Percentiles rank a stretch among this genome's conserved stretches.
phyloP scores from a whole-genome alignment of 2,329 filamentous ascomycete genomes.

The Stromatinia cepivora region DNA sequence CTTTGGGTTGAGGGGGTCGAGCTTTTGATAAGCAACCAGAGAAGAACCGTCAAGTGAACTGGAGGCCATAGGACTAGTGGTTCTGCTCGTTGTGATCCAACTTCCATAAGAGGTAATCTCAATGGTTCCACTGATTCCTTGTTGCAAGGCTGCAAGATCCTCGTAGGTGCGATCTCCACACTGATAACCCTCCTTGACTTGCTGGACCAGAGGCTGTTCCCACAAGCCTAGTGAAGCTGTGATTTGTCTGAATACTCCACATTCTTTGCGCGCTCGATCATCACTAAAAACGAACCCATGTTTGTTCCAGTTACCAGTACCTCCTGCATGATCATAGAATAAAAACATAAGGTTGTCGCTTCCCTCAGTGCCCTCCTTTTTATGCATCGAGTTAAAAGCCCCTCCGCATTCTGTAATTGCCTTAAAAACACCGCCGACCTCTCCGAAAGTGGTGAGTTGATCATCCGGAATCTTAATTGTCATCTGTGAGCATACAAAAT shows the following conservation, averaged over 20 bases:
- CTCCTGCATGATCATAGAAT: constrained; percentile 55
- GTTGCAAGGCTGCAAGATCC: not conserved
- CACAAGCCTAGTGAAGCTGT: not conserved
- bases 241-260: not conserved
- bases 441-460: constrained; percentile 41
- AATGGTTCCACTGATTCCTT: not conserved
- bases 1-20: not conserved
- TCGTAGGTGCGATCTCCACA: not conserved
- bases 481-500: not conserved
- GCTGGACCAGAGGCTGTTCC: not conserved
- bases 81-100: not conserved
- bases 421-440: constrained; percentile 48
- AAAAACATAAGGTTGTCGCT: constrained; percentile 48
- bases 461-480: not conserved
- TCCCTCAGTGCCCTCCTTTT: constrained; percentile 19
- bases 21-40: not conserved
- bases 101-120: not conserved
- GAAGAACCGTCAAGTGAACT: not conserved
- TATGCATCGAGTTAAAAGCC: constrained; percentile 54
- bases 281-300: constrained; percentile 59
- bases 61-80: not conserved
- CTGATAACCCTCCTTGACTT: not conserved
- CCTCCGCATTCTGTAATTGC: constrained; percentile 58
- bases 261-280: constrained; percentile 1
- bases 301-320: constrained; percentile 46